A percentile compares a stretch with the other conserved stretches of the same genome.
These are phyloP conservation scores for Pseudonitzschia multiseries DNA, from an alignment of 108 stramenopile species.

Conservation along the genomic window DNA sequence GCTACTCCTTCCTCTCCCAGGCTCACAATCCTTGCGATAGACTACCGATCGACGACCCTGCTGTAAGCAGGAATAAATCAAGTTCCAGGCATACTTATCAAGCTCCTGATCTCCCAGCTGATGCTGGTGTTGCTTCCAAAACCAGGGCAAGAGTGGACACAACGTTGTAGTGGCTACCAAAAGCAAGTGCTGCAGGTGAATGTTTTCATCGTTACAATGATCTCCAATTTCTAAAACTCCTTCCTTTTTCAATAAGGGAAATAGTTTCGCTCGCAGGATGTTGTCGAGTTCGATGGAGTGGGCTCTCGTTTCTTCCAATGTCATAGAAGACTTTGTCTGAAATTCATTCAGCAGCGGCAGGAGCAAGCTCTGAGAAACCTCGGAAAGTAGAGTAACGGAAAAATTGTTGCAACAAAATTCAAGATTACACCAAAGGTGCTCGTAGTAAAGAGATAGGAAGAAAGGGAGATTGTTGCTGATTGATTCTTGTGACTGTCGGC, in stretches of 20 bases:
- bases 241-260: neutral
- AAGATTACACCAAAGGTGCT: conserved; percentile 12
- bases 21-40: neutral
- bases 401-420: conserved; percentile 9
- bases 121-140: neutral
- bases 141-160: conserved; percentile 56
- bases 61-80: conserved; percentile 51
- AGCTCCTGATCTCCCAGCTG: conserved; percentile 1
- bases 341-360: neutral
- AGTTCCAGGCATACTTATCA: conserved; percentile 42
- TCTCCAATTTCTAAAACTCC: neutral
- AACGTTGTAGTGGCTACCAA: conserved; percentile 53
- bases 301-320: neutral
- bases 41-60: conserved; percentile 41
- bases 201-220: neutral
- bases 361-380: neutral
- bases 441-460: neutral
- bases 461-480: neutral
- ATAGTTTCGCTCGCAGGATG: neutral
- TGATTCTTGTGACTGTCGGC: neutral
- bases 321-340: neutral
- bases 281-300: neutral
- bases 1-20: neutral
- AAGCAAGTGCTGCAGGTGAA: conserved; percentile 11
- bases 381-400: neutral